A percentile compares a stretch with the other conserved stretches of the same genome.
phyloP scores from a whole-genome alignment of 2,329 filamentous ascomycete species.

The Ceratocystis lukuohia region DNA sequence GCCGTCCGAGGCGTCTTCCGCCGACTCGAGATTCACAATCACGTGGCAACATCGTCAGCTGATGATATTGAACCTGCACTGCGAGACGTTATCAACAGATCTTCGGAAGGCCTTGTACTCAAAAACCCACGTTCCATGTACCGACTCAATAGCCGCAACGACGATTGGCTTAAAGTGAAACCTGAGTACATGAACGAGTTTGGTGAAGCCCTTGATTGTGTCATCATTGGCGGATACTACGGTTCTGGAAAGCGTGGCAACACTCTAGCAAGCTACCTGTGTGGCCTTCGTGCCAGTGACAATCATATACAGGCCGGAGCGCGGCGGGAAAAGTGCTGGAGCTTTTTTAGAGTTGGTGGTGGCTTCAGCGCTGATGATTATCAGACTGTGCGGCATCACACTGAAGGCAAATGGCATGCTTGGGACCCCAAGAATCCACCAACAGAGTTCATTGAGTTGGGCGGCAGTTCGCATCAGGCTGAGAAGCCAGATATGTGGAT shows the following conservation, averaged over 20 bases:
- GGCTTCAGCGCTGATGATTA: constrained; percentile 81
- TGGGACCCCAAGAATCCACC: constrained; percentile 74
- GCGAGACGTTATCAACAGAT: constrained; percentile 69
- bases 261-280: constrained; percentile 73
- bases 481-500: constrained; percentile 92
- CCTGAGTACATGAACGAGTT: constrained; percentile 97
- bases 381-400: constrained; percentile 64
- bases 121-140: constrained; percentile 89
- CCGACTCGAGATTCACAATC: constrained; percentile 70
- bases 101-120: constrained; percentile 79
- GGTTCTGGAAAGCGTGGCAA: constrained; percentile 78
- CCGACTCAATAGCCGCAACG: constrained; percentile 73
- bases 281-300: constrained; percentile 65
- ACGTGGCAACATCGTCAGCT: constrained; percentile 50
- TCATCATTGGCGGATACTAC: constrained; percentile 86
- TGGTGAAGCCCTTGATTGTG: constrained; percentile 79
- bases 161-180: constrained; percentile 98
- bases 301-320: constrained; percentile 46
- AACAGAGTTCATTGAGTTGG: constrained; percentile 64
- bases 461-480: constrained; percentile 47
- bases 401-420: constrained; percentile 75
- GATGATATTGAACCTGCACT: constrained; percentile 67
- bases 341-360: constrained; percentile 98
- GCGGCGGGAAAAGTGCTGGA: constrained; percentile 64
- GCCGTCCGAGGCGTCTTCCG: constrained; percentile 58